Base-by-base conservation (phyloP, 768 basidiomycete species). In the Tulasnella sp. region DNA sequence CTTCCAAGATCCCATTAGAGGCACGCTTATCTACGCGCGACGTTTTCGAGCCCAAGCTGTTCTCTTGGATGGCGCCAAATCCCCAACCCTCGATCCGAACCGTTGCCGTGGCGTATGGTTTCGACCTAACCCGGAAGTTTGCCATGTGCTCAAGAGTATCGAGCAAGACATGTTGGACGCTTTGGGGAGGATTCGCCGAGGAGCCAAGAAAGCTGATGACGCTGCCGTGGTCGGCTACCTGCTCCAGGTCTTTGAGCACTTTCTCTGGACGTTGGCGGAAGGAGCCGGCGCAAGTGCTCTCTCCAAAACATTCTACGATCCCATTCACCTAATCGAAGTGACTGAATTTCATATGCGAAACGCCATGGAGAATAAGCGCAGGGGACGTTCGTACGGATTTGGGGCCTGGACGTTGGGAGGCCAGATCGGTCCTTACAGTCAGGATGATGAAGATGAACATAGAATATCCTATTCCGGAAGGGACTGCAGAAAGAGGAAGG, bases 281-380 rank as follows among this genome's bases (percentile, higher is more conserved):
- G 54, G 11, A n/a, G 22, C 54, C 22, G 54, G 54, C 54, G 11
- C 22, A n/a, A 54, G 6, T n/a, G 11, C 54, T n/a, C 54, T 24
- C 22, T 22, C 3, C n/a, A 22, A 54, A 54, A 54, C 54, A n/a
- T 54, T 54, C 54, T 54, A 54, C 54, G 54, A 54, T 54, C 54
- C 54, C 54, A 54, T 54, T 24, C 54, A n/a, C n/a, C 8, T 54
- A n/a, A 54, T n/a, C 6, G 54, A 54, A 24, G 54, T 54, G 24
- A 54, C 54, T n/a, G 54, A 54, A 54, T 22, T 8, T 54, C 54
- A 54, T n/a, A 54, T 54, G 54, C 54, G 54, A 22, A 54, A 54
- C 54, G 54, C 54, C 54, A n/a, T 54, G 54, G 54, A n/a, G 54
- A 54, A 54, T n/a, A 54, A 54, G n/a, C 54, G 54, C 54, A 22